Conservation (phyloP, 2,329 filamentous ascomycete genomes). For the Arthrobotrys pseudoclavata region DNA sequence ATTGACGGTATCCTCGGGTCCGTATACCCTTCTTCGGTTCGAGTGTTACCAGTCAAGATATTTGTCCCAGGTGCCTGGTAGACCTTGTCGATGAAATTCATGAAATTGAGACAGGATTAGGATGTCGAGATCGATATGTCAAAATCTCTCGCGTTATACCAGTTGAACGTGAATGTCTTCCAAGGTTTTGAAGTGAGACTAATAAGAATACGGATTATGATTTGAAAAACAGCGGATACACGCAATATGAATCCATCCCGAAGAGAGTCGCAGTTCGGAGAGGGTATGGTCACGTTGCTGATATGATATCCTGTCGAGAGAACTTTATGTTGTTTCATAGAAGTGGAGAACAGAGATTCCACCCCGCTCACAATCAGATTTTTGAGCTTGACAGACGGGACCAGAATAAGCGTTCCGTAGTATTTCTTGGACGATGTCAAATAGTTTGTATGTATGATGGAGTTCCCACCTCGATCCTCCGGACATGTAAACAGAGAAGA, state of each 20-base stretch:
- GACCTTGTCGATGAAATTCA: slow-evolving; percentile 5
- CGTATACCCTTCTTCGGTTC: slow-evolving; percentile 29
- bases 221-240: slow-evolving; percentile 3
- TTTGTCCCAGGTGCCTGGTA: slow-evolving; percentile 18
- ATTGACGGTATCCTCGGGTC: slow-evolving; percentile 38
- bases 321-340: slow-evolving; percentile 29
- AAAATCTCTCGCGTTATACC: slow-evolving; percentile 12
- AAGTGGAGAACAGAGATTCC: slow-evolving; percentile 23
- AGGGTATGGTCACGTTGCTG: slow-evolving; percentile 32
- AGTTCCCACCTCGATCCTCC: slow-evolving; percentile 60
- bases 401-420: neutral
- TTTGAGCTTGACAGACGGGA: slow-evolving; percentile 6
- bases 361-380: slow-evolving; percentile 6
- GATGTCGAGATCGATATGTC: slow-evolving; percentile 5
- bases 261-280: slow-evolving; percentile 48
- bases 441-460: slow-evolving; percentile 49
- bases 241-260: slow-evolving; percentile 18
- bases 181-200: neutral
- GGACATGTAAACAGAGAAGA: slow-evolving; percentile 59
- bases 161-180: neutral
- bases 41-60: slow-evolving; percentile 34
- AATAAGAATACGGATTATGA: slow-evolving; percentile 29
- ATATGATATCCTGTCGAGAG: slow-evolving; percentile 16
- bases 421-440: neutral
- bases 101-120: slow-evolving; percentile 12